These are phyloP conservation scores for Penicillium bovifimosum DNA, from an alignment of 495 filamentous ascomycete genomes.

Conservation along the genomic window DNA sequence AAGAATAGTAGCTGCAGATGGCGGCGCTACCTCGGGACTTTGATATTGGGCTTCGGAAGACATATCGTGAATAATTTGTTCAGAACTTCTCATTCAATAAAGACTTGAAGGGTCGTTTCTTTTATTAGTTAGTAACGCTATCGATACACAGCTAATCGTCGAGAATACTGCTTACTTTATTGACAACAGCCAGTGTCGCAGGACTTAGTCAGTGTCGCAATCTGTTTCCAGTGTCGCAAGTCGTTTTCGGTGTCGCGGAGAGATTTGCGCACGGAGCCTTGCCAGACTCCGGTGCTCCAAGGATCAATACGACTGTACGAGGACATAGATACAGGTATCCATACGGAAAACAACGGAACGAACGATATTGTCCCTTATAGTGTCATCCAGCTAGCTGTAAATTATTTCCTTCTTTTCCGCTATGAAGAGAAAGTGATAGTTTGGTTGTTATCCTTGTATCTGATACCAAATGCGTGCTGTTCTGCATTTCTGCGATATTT, in stretches of 20 bases:
- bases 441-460: background rate
- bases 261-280: no score
- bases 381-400: no score
- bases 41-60: background rate
- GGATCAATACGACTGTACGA: no score
- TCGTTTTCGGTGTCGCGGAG: background rate
- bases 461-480: no score
- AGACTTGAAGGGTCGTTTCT: background rate
- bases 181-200: no score
- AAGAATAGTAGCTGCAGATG: background rate
- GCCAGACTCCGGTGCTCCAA: no score
- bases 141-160: background rate
- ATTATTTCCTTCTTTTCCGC: no score
- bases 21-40: background rate
- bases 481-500: no score
- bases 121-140: background rate
- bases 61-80: background rate
- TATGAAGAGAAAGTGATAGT: background rate
- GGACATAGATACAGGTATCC: no score
- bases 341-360: no score
- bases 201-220: background rate
- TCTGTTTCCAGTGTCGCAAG: background rate
- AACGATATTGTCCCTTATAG: no score
- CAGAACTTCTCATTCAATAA: background rate
- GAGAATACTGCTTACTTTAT: no score